These are phyloP conservation scores for Trichoderma reesei DNA, from an alignment of 495 filamentous ascomycete genomes.

Conservation along the genomic window DNA sequence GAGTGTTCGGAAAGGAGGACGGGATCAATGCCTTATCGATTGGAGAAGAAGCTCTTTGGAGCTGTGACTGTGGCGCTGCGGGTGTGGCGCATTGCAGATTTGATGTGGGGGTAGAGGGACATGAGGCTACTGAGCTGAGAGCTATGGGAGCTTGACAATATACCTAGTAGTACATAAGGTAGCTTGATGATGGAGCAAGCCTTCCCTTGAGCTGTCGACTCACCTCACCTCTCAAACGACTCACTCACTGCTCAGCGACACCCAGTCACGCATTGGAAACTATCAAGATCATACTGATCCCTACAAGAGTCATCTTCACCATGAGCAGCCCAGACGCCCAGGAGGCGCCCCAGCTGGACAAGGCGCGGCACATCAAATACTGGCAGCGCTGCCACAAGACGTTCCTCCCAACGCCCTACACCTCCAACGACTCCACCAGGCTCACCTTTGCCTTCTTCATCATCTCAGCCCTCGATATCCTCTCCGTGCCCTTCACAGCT, in stretches of 20 bases:
- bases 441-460: slow-evolving; percentile 85
- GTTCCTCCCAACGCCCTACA: slow-evolving; percentile 71
- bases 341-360: slow-evolving; percentile 45
- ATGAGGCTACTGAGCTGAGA: no score
- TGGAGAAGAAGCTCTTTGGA: neutral
- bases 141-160: no score
- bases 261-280: no score
- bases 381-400: slow-evolving; percentile 84
- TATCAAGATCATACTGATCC: no score
- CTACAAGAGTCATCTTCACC: neutral
- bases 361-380: slow-evolving; percentile 73
- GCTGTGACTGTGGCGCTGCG: slow-evolving; percentile 2
- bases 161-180: no score
- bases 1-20: neutral
- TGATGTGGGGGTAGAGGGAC: neutral
- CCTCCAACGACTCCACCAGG: slow-evolving; percentile 76
- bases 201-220: no score
- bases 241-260: no score
- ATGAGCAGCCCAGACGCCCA: slow-evolving; percentile 20
- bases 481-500: slow-evolving; percentile 27
- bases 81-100: neutral
- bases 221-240: no score
- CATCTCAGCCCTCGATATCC: slow-evolving; percentile 34
- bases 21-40: neutral
- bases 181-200: no score